These are phyloP conservation scores for Suillus fuscotomentosus DNA, from an alignment of 768 basidiomycete genomes.

Conservation along the genomic window DNA sequence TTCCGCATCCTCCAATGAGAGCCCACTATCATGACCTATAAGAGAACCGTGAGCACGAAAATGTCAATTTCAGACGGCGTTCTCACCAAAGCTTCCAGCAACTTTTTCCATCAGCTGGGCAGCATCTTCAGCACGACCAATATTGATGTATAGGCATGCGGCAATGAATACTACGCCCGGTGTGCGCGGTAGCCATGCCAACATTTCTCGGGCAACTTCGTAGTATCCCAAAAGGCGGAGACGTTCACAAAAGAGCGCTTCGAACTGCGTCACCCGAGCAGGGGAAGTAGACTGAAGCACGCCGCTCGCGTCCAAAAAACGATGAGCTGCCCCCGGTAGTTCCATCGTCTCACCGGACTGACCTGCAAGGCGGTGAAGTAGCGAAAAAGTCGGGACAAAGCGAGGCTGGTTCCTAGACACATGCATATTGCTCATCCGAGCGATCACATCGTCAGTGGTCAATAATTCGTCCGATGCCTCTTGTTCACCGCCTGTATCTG, in stretches of 20 bases:
- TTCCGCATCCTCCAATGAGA: constrained; percentile 60
- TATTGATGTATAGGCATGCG: constrained; percentile 62
- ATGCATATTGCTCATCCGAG: constrained; percentile 72
- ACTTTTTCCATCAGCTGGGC: constrained; percentile 69
- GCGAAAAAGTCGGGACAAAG: constrained; percentile 54
- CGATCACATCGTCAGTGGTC: constrained; percentile 61
- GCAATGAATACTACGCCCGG: constrained; percentile 75
- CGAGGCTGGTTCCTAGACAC: constrained; percentile 52
- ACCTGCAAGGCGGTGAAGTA: constrained; percentile 61
- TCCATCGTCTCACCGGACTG: constrained; percentile 47
- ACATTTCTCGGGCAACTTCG: constrained; percentile 57
- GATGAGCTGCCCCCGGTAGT: constrained; percentile 62
- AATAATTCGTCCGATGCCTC: constrained; percentile 29
- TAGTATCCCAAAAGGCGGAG: constrained; percentile 64
- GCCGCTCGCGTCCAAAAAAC: constrained; percentile 65
- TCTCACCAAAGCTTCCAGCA: constrained; percentile 68
- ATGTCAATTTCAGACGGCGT: constrained; percentile 25
- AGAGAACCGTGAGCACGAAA: not conserved
- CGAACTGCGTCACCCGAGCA: constrained; percentile 62
- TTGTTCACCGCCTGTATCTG: constrained; percentile 30
- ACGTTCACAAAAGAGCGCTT: constrained; percentile 71
- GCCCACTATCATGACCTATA: constrained; percentile 46
- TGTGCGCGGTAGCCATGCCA: constrained; percentile 78
- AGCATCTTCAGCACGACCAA: constrained; percentile 73
- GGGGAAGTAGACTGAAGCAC: constrained; percentile 69